Evolutionary conservation across 495 filamentous ascomycete genomes (phyloP).

Genomic region (Penicillium diatomitis): DNA sequence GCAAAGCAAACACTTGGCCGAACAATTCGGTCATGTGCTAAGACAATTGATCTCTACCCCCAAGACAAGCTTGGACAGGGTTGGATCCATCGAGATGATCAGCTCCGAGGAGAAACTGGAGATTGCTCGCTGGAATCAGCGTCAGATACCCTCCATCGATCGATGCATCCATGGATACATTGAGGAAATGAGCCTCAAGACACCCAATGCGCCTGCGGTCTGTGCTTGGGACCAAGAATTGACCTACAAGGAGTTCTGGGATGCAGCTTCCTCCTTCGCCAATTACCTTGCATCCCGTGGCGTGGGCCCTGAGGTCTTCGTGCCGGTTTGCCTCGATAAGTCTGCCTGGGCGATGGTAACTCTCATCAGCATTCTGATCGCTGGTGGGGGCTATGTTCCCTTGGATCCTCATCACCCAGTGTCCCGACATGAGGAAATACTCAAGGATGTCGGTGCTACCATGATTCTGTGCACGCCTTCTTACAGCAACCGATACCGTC

Average conservation of each 20-base stretch:
- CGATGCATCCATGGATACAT: conserved; percentile 42
- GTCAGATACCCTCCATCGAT: conserved; percentile 19
- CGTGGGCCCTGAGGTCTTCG: conserved; percentile 36
- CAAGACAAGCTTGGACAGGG: conserved; percentile 16
- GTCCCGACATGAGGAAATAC: conserved; percentile 33
- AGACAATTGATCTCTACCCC: conserved; percentile 22
- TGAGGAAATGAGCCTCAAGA: conserved; percentile 11
- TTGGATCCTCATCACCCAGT: conserved; percentile 51
- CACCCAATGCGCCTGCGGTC: conserved; percentile 29
- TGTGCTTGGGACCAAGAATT: conserved; percentile 39
- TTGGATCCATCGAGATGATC: conserved; percentile 25
- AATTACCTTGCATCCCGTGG: conserved; percentile 34
- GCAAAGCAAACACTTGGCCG: conserved; percentile 23
- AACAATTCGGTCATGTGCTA: conserved; percentile 28
- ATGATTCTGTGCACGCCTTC: conserved; percentile 33
- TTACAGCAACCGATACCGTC: conserved; percentile 18
- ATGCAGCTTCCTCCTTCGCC: conserved; percentile 28
- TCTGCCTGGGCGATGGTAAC: conserved; percentile 45
- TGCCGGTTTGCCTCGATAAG: conserved; percentile 52
- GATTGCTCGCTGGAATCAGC: conserved; percentile 27
- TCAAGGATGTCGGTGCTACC: conserved; percentile 27
- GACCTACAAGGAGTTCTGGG: conserved; percentile 28
- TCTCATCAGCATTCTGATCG: conserved; percentile 44
- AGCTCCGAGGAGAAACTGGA: conserved; percentile 26
- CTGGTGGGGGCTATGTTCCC: conserved; percentile 49